Percentiles rank a stretch among this genome's conserved stretches.
These are phyloP conservation scores for Cryptococcus deneoformans DNA, from an alignment of 1,284 basidiomycete genomes.

Conservation along the genomic window DNA sequence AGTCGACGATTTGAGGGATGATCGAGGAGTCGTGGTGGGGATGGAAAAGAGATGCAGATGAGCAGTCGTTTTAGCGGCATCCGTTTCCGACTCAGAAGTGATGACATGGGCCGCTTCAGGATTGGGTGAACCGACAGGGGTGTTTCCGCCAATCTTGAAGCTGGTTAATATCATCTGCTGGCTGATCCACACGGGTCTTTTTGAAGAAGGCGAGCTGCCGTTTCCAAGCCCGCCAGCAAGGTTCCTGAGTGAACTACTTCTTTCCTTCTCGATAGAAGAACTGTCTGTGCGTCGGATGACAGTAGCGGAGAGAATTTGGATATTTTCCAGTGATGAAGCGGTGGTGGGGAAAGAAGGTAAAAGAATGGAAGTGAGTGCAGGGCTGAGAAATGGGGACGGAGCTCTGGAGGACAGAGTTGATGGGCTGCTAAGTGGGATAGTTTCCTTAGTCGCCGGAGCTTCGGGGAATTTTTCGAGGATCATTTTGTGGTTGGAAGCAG, in stretches of 20 bases:
- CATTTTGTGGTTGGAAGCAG: not conserved
- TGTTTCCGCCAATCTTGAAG: conserved; percentile 17
- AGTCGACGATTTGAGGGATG: not conserved
- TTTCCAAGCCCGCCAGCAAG: not conserved
- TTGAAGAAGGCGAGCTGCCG: not conserved
- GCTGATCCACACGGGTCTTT: conserved; percentile 16
- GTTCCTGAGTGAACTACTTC: conserved; percentile 6
- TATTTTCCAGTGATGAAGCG: conserved; percentile 22
- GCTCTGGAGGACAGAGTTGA: conserved; percentile 4
- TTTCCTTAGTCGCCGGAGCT: not conserved
- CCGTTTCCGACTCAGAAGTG: not conserved
- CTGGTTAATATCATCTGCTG: conserved; percentile 22
- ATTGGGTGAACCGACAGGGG: conserved; percentile 9
- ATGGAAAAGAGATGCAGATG: conserved; percentile 1
- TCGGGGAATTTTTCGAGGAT: conserved; percentile 8
- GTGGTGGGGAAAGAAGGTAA: conserved; percentile 31
- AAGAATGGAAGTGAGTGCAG: conserved; percentile 15
- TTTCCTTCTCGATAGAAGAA: conserved; percentile 8
- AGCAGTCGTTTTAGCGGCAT: not conserved
- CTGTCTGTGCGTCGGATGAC: conserved; percentile 14
- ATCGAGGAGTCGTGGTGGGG: not conserved
- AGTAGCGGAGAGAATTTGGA: conserved; percentile 27
- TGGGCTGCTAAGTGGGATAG: not conserved
- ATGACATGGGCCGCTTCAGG: not conserved
- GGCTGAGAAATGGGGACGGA: conserved; percentile 1